These are phyloP conservation scores for Penicillium arizonense DNA, from an alignment of 495 filamentous ascomycete genomes.

Conservation along the genomic window DNA sequence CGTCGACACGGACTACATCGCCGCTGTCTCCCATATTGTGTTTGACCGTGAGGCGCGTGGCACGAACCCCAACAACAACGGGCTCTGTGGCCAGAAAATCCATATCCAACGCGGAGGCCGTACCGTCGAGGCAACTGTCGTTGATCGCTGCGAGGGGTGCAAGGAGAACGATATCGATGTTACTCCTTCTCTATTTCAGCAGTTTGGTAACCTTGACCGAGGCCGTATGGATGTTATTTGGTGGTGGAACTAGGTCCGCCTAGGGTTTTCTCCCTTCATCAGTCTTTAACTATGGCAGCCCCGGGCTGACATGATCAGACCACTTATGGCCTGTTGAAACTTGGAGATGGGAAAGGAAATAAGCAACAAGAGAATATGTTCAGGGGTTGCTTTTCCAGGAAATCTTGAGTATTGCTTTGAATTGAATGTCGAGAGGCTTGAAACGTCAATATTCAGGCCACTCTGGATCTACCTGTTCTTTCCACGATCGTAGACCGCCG, in stretches of 20 bases:
- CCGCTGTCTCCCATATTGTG: slow-evolving; percentile 62
- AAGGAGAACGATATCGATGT: slow-evolving; percentile 65
- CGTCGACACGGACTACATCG: slow-evolving; percentile 53
- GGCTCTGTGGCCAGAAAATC: slow-evolving; percentile 65
- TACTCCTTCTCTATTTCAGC: slow-evolving; percentile 56
- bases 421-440: background rate
- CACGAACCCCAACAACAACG: slow-evolving; percentile 66
- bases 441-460: slow-evolving; percentile 61
- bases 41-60: slow-evolving; percentile 60
- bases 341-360: background rate
- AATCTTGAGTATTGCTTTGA: background rate
- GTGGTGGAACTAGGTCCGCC: slow-evolving; percentile 57
- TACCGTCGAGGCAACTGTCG: slow-evolving; percentile 65
- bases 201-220: slow-evolving; percentile 51
- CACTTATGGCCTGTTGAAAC: too few species aligned
- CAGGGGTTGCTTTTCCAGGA: too few species aligned
- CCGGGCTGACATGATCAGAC: too few species aligned
- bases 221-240: slow-evolving; percentile 64
- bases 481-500: slow-evolving; percentile 85
- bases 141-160: slow-evolving; percentile 74
- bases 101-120: slow-evolving; percentile 51
- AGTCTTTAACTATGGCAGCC: too few species aligned
- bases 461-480: slow-evolving; percentile 65
- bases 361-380: too few species aligned
- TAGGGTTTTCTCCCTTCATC: slow-evolving; percentile 14